phyloP scores from a whole-genome alignment of 805 yeast genomes.

The Teunomyces aglyptinius region DNA sequence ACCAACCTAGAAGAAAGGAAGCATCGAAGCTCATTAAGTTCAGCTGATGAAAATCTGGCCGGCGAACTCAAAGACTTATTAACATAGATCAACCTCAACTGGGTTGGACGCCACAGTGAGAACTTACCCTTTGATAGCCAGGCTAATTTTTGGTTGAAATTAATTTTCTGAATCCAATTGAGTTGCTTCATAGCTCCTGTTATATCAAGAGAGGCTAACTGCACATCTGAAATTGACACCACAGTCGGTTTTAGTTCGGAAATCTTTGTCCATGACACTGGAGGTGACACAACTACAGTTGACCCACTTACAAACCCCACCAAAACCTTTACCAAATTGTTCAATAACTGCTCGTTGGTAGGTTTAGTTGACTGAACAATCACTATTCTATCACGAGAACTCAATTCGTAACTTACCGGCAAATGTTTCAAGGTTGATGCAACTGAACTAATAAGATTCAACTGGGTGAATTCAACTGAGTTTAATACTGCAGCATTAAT shows the following conservation, averaged over 20 bases:
- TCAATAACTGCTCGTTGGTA: conserved; percentile 23
- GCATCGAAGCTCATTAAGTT: conserved; percentile 44
- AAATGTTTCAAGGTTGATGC: conserved; percentile 52
- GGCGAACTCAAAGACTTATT: conserved; percentile 23
- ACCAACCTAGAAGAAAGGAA: conserved; percentile 50
- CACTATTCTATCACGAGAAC: conserved; percentile 21
- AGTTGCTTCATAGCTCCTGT: conserved; percentile 7
- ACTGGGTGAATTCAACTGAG: conserved; percentile 42
- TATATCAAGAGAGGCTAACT: conserved; percentile 16
- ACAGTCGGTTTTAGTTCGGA: conserved; percentile 25
- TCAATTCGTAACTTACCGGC: conserved; percentile 38
- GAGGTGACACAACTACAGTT: conserved; percentile 17
- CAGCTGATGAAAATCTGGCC: conserved; percentile 15
- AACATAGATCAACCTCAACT: conserved; percentile 44
- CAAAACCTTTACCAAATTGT: conserved; percentile 36
- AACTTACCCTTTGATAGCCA: conserved; percentile 52
- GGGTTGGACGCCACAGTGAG: conserved; percentile 18
- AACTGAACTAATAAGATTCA: conserved; percentile 51
- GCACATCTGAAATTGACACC: conserved; percentile 24
- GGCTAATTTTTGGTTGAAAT: conserved; percentile 35
- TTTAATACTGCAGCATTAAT: conserved; percentile 14
- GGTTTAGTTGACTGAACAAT: conserved; percentile 17
- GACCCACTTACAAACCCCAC: conserved; percentile 38
- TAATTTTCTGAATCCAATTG: conserved; percentile 17
- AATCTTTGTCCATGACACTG: conserved; percentile 12